These are phyloP conservation scores for Calonectria pseudoreteaudii DNA, from an alignment of 2,329 filamentous ascomycete genomes.

Conservation along the genomic window DNA sequence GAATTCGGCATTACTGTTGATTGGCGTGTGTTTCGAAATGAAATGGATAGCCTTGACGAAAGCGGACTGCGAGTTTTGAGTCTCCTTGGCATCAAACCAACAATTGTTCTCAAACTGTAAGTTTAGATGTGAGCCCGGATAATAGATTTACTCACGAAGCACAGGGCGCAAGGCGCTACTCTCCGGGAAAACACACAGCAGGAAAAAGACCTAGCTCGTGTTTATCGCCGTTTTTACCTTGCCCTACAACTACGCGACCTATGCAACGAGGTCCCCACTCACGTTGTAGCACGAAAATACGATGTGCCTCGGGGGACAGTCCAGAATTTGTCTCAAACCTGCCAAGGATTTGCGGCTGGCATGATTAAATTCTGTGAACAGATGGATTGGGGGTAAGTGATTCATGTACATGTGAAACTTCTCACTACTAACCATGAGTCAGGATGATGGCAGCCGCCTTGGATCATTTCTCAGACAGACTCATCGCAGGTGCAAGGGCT, in stretches of 20 bases:
- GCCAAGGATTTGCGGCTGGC: conserved; percentile 81
- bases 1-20: conserved; percentile 68
- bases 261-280: conserved; percentile 80
- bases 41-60: conserved; percentile 77
- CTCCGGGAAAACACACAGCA: conserved; percentile 72
- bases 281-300: conserved; percentile 77
- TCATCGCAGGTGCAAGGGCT: conserved; percentile 77
- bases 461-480: conserved; percentile 80
- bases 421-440: conserved; percentile 28
- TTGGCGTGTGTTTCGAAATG: conserved; percentile 79
- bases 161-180: conserved; percentile 73
- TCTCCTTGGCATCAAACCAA: conserved; percentile 76
- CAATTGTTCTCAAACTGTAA: conserved; percentile 75
- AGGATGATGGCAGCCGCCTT: conserved; percentile 77
- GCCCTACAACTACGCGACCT: conserved; percentile 83
- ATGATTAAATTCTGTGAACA: conserved; percentile 84
- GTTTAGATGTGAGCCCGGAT: conserved; percentile 33
- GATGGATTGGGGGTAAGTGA: conserved; percentile 76
- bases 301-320: conserved; percentile 76
- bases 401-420: not conserved
- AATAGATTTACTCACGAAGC: conserved; percentile 30
- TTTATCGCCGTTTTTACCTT: conserved; percentile 80
- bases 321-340: conserved; percentile 79
- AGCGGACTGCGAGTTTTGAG: conserved; percentile 76
- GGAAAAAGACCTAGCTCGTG: conserved; percentile 70